These are phyloP conservation scores for Diaporthe vexans DNA, from an alignment of 2,329 filamentous ascomycete genomes.

Conservation along the genomic window DNA sequence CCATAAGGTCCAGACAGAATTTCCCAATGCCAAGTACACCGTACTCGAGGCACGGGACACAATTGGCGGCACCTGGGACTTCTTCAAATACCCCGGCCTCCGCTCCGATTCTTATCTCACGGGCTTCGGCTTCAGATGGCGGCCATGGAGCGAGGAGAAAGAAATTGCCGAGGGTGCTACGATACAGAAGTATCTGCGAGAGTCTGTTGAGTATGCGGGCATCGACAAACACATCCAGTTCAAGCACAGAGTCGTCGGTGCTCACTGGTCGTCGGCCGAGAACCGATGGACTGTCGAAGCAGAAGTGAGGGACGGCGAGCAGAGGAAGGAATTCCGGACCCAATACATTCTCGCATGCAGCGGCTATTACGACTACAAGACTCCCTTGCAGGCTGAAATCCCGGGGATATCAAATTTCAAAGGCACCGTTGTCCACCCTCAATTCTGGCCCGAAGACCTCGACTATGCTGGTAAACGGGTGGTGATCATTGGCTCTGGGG, in stretches of 20 bases:
- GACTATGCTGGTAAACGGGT: conserved; percentile 77
- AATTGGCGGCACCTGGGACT: conserved; percentile 83
- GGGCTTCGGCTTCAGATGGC: conserved; percentile 77
- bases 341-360: conserved; percentile 70
- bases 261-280: conserved; percentile 68
- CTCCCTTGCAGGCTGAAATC: conserved; percentile 71
- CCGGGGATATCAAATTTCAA: conserved; percentile 78
- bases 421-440: conserved; percentile 76
- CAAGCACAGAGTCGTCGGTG: conserved; percentile 60
- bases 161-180: conserved; percentile 65
- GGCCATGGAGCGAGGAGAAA: conserved; percentile 73
- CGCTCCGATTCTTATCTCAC: conserved; percentile 75
- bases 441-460: conserved; percentile 81
- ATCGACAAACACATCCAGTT: conserved; percentile 69
- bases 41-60: conserved; percentile 77
- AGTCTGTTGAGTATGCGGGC: conserved; percentile 63
- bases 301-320: conserved; percentile 49
- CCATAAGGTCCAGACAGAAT: conserved; percentile 72
- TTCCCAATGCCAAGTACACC: conserved; percentile 70
- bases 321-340: conserved; percentile 55
- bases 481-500: conserved; percentile 82
- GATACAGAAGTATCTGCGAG: conserved; percentile 68
- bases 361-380: conserved; percentile 81
- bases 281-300: conserved; percentile 69
- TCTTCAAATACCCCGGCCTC: conserved; percentile 83